phyloP scores from a whole-genome alignment of 2,329 filamentous ascomycete genomes.

The Phialemonium atrogriseum region DNA sequence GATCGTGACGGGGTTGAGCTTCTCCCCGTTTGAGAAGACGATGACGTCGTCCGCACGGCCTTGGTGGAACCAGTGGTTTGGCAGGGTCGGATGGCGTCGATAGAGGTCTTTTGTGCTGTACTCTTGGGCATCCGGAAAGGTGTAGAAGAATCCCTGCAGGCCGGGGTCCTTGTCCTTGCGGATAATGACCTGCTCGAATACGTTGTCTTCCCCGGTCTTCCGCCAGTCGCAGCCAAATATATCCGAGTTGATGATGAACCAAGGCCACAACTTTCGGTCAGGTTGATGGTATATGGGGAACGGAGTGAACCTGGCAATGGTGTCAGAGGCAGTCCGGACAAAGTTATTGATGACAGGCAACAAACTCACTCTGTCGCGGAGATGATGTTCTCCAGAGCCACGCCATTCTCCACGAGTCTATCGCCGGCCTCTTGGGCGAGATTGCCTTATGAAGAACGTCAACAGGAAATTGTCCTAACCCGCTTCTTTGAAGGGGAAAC shows the following conservation, averaged over 20 bases:
- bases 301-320: slow-evolving; percentile 20
- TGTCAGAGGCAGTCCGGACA: neutral
- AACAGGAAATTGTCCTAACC: neutral
- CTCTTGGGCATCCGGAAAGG: slow-evolving; percentile 30
- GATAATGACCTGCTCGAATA: slow-evolving; percentile 29
- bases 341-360: slow-evolving; percentile 1
- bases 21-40: slow-evolving; percentile 42
- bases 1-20: slow-evolving; percentile 38
- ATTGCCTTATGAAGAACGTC: slow-evolving; percentile 19
- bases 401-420: slow-evolving; percentile 24
- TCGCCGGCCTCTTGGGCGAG: slow-evolving; percentile 28
- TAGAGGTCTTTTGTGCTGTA: slow-evolving; percentile 37
- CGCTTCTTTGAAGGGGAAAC: slow-evolving; percentile 5
- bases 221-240: slow-evolving; percentile 33
- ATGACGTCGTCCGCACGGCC: slow-evolving; percentile 36
- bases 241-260: slow-evolving; percentile 31
- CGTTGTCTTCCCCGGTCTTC: slow-evolving; percentile 19
- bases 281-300: slow-evolving; percentile 25
- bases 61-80: slow-evolving; percentile 25
- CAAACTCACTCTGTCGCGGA: slow-evolving; percentile 31
- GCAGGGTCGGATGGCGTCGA: slow-evolving; percentile 26
- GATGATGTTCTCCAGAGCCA: slow-evolving; percentile 26
- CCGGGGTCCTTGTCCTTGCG: slow-evolving; percentile 27
- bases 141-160: slow-evolving; percentile 28
- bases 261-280: slow-evolving; percentile 30